A percentile compares a stretch with the other conserved stretches of the same genome.
Evolutionary conservation across 1,284 basidiomycete genomes (phyloP).

Genomic region (Butyriboletus regius): DNA sequence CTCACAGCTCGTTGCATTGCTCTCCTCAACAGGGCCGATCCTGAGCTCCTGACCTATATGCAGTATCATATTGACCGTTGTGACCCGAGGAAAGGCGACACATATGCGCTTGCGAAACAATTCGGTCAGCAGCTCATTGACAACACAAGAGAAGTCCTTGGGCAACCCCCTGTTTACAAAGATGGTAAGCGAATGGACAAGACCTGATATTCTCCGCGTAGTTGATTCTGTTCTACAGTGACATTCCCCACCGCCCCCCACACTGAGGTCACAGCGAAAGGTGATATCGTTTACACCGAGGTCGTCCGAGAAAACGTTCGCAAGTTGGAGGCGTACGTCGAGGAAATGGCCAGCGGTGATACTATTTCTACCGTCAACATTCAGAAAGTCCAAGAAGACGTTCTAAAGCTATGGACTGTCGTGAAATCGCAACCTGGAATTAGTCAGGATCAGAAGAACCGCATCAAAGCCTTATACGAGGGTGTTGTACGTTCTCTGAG

Average conservation of each 20-base stretch:
- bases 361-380: constrained; percentile 81
- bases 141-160: constrained; percentile 81
- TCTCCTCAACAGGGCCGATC: constrained; percentile 95
- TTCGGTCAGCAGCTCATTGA: constrained; percentile 94
- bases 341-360: constrained; percentile 96
- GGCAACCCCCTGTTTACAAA: constrained; percentile 82
- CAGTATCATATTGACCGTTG: constrained; percentile 87
- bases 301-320: constrained; percentile 91
- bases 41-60: constrained; percentile 86
- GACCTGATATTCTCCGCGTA: not conserved
- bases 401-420: constrained; percentile 92
- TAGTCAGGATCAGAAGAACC: constrained; percentile 92
- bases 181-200: constrained; percentile 59
- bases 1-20: constrained; percentile 96
- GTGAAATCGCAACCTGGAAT: constrained; percentile 96
- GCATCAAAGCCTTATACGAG: constrained; percentile 93
- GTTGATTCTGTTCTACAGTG: constrained; percentile 43
- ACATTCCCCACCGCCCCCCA: constrained; percentile 97
- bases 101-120: constrained; percentile 88
- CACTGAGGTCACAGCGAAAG: constrained; percentile 87
- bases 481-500: constrained; percentile 82
- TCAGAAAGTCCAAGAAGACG: constrained; percentile 93
- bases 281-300: constrained; percentile 91
- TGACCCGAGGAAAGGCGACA: constrained; percentile 79
- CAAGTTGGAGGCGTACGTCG: constrained; percentile 95